Evolutionary conservation across 805 yeast species (phyloP), one percentile per base, ranked within the genome.

Genomic region (Isabelozyma gotoi): DNA sequence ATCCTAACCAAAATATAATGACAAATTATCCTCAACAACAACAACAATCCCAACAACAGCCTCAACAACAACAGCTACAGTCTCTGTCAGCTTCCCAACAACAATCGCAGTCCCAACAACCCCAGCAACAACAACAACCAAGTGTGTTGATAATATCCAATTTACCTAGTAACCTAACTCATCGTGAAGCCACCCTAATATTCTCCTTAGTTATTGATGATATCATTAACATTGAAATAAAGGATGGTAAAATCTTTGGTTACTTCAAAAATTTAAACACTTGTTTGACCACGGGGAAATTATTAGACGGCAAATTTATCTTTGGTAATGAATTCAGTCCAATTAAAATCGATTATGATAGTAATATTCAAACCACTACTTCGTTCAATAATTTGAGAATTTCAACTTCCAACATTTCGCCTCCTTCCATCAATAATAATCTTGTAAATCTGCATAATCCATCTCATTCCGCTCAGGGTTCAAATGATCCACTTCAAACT

Each of bases 121-220:
- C 38, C 10, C 38, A 18, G 2, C 47, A 29, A 11, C 45, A 32
- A 17, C 4, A 10, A 4, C 29, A 24, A 24, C 21, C 56, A 24
- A 52, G 38, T 42, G 42, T 57, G 11, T 47, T 55, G 36, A 56
- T 46, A 43, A 47, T 85, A 40, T 68, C 70, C 51, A 84, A 83
- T 55, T 56, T 84, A 10, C 94, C 95, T 7, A 51, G 63, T 3
- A 89, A 86, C 62, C 67, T 85, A 20, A 62, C 86, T 2, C 50
- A 73, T 29, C 76, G 94, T 59, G 95, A 86, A 60, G 82, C 87
- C 2, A 71, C 77, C 39, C 70, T 84, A 12, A 73, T 86, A 6
- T 86, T 86, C 58, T 77, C 92, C 5, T 65, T 86, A 42, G 86
- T 88, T n/a, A 65, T 72, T 48, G 88, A 84, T 51, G 84, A 71